phyloP scores from a whole-genome alignment of 305 asterid species.

The Nicotiana rustica region DNA sequence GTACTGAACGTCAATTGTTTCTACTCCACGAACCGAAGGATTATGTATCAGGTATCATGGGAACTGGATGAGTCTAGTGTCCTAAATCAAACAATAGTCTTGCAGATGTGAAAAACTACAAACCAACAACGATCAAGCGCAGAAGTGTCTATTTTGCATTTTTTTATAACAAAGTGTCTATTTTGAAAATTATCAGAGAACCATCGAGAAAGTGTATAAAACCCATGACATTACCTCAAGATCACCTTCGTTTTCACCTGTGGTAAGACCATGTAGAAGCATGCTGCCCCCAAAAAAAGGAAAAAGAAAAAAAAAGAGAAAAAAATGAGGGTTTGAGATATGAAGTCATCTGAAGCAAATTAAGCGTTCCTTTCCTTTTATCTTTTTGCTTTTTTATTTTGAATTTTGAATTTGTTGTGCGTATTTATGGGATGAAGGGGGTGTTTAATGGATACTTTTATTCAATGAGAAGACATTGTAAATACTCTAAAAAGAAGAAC shows the following conservation, averaged over 20 bases:
- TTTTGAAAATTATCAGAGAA: neutral
- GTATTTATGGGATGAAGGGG: conserved; percentile 1
- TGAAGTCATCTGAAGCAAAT: conserved; percentile 25
- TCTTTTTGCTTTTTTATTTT: neutral
- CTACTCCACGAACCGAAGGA: neutral
- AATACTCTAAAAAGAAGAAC: neutral
- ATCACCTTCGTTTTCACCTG: conserved; percentile 86
- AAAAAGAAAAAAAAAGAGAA: neutral
- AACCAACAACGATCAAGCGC: neutral
- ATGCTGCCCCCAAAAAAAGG: conserved; percentile 60
- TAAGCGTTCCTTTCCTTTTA: neutral
- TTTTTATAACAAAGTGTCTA: neutral
- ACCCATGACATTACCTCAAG: conserved; percentile 70
- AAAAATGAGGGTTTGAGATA: neutral
- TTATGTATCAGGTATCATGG: neutral
- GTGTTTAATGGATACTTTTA: neutral
- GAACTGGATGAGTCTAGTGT: neutral
- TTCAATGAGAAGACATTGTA: neutral
- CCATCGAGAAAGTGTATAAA: conserved; percentile 3
- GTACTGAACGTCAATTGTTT: neutral
- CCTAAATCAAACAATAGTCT: conserved; percentile 13
- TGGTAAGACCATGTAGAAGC: conserved; percentile 88
- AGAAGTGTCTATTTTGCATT: neutral
- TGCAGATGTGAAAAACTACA: neutral
- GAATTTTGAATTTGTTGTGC: neutral